A percentile compares a stretch with the other conserved stretches of the same genome.
Conservation (phyloP, 805 yeast genomes). For the Candida peoriensis region DNA sequence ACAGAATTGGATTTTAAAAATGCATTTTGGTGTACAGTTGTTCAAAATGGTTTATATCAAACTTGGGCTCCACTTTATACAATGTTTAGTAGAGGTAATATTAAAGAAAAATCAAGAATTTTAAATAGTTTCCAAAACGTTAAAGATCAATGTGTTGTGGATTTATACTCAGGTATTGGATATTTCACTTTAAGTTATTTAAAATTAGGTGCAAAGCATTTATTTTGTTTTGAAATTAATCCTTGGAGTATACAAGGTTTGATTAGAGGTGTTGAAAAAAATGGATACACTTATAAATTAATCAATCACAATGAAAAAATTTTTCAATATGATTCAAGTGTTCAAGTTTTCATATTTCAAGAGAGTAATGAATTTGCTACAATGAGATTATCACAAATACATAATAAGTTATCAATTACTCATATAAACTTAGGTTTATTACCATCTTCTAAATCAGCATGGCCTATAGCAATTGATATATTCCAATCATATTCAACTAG, state of each 20-base stretch:
- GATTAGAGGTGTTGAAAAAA: constrained; percentile 44
- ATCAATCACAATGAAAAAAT: constrained; percentile 28
- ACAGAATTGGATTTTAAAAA: constrained; percentile 35
- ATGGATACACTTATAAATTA: constrained; percentile 34
- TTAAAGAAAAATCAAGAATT: constrained; percentile 72
- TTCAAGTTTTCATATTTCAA: constrained; percentile 39
- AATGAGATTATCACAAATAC: constrained; percentile 31
- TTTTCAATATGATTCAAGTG: constrained; percentile 24
- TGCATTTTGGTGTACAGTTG: constrained; percentile 67
- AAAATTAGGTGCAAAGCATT: constrained; percentile 41
- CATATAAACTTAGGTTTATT: constrained; percentile 77
- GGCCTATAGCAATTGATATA: constrained; percentile 42
- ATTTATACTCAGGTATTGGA: constrained; percentile 82
- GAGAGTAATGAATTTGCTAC: constrained; percentile 57
- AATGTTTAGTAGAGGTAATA: constrained; percentile 85
- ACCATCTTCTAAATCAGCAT: constrained; percentile 64
- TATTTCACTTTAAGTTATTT: constrained; percentile 73
- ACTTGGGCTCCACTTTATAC: constrained; percentile 83
- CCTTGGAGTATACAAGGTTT: constrained; percentile 82
- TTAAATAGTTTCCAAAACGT: constrained; percentile 37
- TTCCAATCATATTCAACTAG: constrained; percentile 5
- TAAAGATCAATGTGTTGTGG: constrained; percentile 45
- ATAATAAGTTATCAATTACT: constrained; percentile 22
- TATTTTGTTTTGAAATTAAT: constrained; percentile 79
- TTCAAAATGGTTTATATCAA: constrained; percentile 73